Percentiles rank a stretch among this genome's conserved stretches.
phyloP scores from a whole-genome alignment of 2,329 filamentous ascomycete species.

The Trichoderma sp. region DNA sequence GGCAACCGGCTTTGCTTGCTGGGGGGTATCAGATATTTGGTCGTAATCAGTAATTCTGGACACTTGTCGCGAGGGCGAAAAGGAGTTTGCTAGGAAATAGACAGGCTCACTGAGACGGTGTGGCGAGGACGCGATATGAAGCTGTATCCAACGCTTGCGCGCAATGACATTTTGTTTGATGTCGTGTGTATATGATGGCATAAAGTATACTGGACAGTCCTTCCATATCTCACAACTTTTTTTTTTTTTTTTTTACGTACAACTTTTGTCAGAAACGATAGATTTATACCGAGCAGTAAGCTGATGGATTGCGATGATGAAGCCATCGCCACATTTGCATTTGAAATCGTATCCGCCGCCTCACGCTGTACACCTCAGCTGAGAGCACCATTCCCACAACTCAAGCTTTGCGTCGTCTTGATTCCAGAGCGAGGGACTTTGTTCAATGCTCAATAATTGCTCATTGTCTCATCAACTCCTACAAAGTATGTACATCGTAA shows the following conservation, averaged over 20 bases:
- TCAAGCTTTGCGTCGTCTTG: neutral
- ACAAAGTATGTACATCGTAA: neutral
- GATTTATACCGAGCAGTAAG: neutral
- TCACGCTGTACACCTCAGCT: neutral
- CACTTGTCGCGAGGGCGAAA: neutral
- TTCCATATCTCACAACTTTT: neutral
- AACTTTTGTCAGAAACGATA: neutral
- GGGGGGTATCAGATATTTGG: neutral
- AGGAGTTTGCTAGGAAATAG: neutral
- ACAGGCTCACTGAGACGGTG: neutral
- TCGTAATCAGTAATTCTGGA: neutral
- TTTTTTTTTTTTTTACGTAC: no score
- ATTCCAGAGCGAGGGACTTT: neutral
- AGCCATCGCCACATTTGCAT: neutral
- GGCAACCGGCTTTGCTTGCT: neutral
- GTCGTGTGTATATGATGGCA: neutral
- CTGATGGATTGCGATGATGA: neutral
- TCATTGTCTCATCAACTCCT: neutral
- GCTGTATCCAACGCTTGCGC: neutral
- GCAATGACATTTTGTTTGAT: neutral
- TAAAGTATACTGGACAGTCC: neutral
- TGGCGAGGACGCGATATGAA: neutral
- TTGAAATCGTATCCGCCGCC: neutral
- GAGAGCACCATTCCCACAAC: neutral
- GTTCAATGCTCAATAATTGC: neutral